Evolutionary conservation across 2,329 filamentous ascomycete genomes (phyloP), one percentile per base, ranked within the genome.

Genomic region (Phyllosticta citriasiana): DNA sequence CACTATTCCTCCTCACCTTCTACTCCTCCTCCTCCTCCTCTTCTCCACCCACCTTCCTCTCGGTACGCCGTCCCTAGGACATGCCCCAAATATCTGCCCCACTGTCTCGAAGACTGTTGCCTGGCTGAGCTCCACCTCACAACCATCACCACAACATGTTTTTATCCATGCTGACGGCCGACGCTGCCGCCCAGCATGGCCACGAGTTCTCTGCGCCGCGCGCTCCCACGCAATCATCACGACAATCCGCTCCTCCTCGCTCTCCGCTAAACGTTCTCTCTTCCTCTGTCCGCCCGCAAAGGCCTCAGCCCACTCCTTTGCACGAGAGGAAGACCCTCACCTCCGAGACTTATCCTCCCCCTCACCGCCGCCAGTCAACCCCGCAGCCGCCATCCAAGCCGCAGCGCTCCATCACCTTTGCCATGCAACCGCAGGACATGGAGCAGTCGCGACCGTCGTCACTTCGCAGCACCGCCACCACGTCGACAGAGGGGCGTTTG

Each of bases 121-220:
- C 47, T 60, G 53, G 53, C 54, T 61, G 33, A 56, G 52, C 60
- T 40, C 33, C 33, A 40, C 33, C 33, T 16, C 33, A 40, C 10
- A 8, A 40, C 33, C 33, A 40, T 3, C 33, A 40, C 10, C 33
- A 40, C 33, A 40, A 24, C 57, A 75, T 73, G 70, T 67, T 74
- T 66, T 66, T 74, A 65, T 71, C 73, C 67, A 71, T 73, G 69
- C 67, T 74, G 63, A 70, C 72, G 57, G 68, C 72, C 60, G 70
- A 74, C 64, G 66, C 70, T 59, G 70, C 69, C 50, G 64, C 66
- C 56, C 67, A 70, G 66, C 72, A 74, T 64, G 68, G 67, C 65
- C 69, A 71, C 63, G 69, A 72, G 30, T 67, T 65, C 64, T 67
- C 70, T 51, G 64, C 68, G 53, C 65, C 65, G 27, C 53, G 52